Evolutionary conservation across 495 filamentous ascomycete genomes (phyloP).

Genomic region (Talaromyces borbonicus): DNA sequence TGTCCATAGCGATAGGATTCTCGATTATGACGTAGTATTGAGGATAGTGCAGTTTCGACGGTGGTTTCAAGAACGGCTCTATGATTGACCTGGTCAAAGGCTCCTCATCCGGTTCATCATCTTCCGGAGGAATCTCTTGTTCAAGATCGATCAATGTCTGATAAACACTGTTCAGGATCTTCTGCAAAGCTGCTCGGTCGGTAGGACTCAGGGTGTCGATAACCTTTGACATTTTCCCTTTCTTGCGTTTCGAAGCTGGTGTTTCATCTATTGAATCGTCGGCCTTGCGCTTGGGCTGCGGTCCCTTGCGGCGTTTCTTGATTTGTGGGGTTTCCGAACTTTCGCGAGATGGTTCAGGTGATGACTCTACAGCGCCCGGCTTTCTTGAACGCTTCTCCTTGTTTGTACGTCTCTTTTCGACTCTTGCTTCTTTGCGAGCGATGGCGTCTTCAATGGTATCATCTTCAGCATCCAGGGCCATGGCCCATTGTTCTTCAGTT

Average conservation of each 20-base stretch:
- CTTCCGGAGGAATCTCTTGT: constrained; percentile 45
- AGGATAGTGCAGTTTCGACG: constrained; percentile 74
- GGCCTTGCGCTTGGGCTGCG: constrained; percentile 73
- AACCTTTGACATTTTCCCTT: constrained; percentile 60
- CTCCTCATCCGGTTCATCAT: constrained; percentile 52
- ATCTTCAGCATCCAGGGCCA: constrained; percentile 90
- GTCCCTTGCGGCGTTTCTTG: constrained; percentile 72
- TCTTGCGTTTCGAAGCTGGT: constrained; percentile 71
- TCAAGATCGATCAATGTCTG: constrained; percentile 75
- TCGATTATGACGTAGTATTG: constrained; percentile 93
- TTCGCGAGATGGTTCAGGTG: constrained; percentile 65
- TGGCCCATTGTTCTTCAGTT: constrained; percentile 93
- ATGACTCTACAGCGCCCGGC: constrained; percentile 48
- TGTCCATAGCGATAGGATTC: constrained; percentile 85
- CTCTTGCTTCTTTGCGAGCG: constrained; percentile 75
- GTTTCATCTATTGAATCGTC: constrained; percentile 70
- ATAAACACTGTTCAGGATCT: constrained; percentile 62
- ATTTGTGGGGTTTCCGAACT: constrained; percentile 63
- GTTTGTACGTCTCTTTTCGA: constrained; percentile 66
- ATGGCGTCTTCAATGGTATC: constrained; percentile 89
- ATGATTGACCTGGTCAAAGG: constrained; percentile 65
- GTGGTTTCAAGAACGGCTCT: constrained; percentile 86
- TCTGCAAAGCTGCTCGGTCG: constrained; percentile 54
- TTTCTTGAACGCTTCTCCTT: constrained; percentile 50
- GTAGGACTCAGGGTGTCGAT: constrained; percentile 40